Evolutionary conservation across 176 grass and related monocot species (phyloP).

Genomic region (Elaeis guineensis): DNA sequence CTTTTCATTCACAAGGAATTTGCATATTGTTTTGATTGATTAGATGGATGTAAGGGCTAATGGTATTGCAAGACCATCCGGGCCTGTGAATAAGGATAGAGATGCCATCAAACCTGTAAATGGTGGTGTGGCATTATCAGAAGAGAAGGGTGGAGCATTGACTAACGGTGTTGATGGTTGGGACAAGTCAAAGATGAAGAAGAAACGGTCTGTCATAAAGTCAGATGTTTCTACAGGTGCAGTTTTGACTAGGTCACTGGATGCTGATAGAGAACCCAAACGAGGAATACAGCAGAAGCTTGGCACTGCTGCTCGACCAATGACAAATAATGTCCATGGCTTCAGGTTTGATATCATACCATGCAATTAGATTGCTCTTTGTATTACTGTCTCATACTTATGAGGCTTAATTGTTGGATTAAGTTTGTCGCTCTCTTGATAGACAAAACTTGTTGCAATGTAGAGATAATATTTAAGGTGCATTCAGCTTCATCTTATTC

Average conservation of each 20-base stretch:
- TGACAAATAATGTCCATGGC: slow-evolving; percentile 38
- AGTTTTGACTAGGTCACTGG: slow-evolving; percentile 32
- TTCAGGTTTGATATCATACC: slow-evolving; percentile 43
- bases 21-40: slow-evolving; percentile 27
- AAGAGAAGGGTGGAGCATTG: slow-evolving; percentile 59
- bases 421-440: too few relatives aligned
- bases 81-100: slow-evolving; percentile 46
- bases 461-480: too few relatives aligned
- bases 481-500: too few relatives aligned
- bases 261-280: slow-evolving; percentile 61
- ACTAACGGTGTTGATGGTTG: slow-evolving; percentile 55
- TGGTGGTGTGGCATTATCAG: slow-evolving; percentile 30
- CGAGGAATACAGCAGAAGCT: slow-evolving; percentile 60
- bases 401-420: too few relatives aligned
- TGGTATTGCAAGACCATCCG: slow-evolving; percentile 37
- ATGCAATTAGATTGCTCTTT: too few relatives aligned
- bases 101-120: slow-evolving; percentile 53
- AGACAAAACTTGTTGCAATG: too few relatives aligned
- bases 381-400: too few relatives aligned
- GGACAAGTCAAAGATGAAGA: slow-evolving; percentile 85
- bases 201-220: slow-evolving; percentile 76
- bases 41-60: slow-evolving; percentile 73
- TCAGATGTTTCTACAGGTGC: slow-evolving; percentile 39
- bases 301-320: slow-evolving; percentile 44
- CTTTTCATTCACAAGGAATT: slow-evolving; percentile 11